Percentiles rank a stretch among this genome's conserved stretches.
Evolutionary conservation across 805 yeast genomes (phyloP).

Genomic region (Hanseniaspora nectarophila): DNA sequence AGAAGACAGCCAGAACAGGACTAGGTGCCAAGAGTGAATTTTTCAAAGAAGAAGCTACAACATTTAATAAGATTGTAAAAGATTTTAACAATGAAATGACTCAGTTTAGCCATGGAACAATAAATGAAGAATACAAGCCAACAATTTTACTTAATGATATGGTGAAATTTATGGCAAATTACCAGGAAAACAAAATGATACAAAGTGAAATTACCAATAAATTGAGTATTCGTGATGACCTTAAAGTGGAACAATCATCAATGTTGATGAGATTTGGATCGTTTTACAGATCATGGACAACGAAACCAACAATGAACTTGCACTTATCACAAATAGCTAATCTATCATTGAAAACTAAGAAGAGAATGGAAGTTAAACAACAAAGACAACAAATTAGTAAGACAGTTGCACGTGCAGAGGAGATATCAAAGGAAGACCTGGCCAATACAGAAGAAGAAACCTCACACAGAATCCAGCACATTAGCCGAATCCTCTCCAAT

Average conservation of each 20-base stretch:
- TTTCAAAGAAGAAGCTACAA: slow-evolving; percentile 12
- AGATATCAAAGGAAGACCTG: slow-evolving; percentile 42
- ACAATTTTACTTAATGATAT: slow-evolving; percentile 6
- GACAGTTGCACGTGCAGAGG: slow-evolving; percentile 41
- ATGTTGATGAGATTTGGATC: slow-evolving; percentile 11
- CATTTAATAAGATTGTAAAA: slow-evolving; percentile 7
- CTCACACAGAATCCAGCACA: slow-evolving; percentile 47
- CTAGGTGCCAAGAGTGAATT: slow-evolving; percentile 14
- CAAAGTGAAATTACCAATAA: slow-evolving; percentile 2
- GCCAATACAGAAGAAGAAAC: slow-evolving; percentile 47
- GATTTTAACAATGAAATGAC: slow-evolving; percentile 8
- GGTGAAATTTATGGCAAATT: slow-evolving; percentile 1
- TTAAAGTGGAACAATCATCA: not conserved
- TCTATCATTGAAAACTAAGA: slow-evolving; percentile 19
- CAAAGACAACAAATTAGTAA: slow-evolving; percentile 16
- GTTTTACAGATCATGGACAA: slow-evolving; percentile 11
- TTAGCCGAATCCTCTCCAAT: slow-evolving; percentile 34
- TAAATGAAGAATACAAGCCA: slow-evolving; percentile 5
- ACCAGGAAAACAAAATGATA: not conserved
- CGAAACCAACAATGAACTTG: not conserved
- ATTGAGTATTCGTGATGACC: not conserved
- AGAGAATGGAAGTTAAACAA: slow-evolving; percentile 29
- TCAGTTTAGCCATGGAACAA: not conserved
- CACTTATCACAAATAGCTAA: slow-evolving; percentile 7
- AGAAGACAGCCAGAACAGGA: not conserved